Base-by-base conservation (phyloP, 495 filamentous ascomycete species). In the Neurospora sublineolata region DNA sequence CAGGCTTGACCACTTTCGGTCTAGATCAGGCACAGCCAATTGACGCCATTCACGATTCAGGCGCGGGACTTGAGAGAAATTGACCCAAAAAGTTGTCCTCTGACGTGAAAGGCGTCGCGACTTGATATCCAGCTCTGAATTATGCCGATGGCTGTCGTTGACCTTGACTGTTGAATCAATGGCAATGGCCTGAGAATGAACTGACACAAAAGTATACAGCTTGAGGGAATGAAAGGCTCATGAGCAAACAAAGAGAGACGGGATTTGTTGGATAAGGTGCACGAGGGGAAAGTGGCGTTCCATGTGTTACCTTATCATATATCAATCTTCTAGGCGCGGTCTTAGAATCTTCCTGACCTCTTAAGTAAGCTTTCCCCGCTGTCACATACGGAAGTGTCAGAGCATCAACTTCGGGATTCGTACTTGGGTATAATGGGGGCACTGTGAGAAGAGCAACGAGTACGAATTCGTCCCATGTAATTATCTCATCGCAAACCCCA, bases 1-100 rank as follows among this genome's bases (percentile, higher is more conserved):
- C 68, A 37, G 16, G 37, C 69, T 68, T 70, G 52, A 60, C 74
- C 70, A 20, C 9, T 74, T 77, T 72, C 1, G 74, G 77, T 52
- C 71, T 80, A 79, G 78, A 30, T 80, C 77, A 76, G 78, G 78
- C 78, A 79, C 77, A 72, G 72, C 69, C 69, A 69, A 27, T 33
- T 18, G 69, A 70, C 67, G 68, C 60, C 67, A 68, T 71, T 46
- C n/a, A 16, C 39, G 6, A 42, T 72, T 75, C 72, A 74, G 76
- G 72, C 75, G 68, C 69, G 68, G 27, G 30, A 36, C 6, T 64
- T 16, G 52, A 4, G 30, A 64, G 27, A 36, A 16, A 18, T 4
- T 64, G 27, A 64, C 7, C 27, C 3, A 3, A 16, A 42, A 33
- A 30, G 27, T 16, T 60, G 11, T 30, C 6, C 46, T 58, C 46